Evolutionary conservation across 352 stramenopile species (phyloP).

Genomic region (Phytophthora constricta): DNA sequence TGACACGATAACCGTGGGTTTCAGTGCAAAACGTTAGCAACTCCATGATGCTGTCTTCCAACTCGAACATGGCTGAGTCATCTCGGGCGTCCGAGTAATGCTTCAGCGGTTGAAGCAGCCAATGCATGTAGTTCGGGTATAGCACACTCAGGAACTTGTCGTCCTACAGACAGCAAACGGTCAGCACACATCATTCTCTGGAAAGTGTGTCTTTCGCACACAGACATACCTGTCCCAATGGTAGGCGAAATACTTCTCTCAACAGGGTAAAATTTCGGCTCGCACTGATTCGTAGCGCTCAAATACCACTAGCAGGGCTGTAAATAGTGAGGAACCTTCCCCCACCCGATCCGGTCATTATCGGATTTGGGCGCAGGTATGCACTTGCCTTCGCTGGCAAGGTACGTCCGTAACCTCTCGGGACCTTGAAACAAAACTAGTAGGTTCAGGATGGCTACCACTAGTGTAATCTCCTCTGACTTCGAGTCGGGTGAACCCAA

Average conservation of each 20-base stretch:
- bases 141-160: constrained; percentile 89
- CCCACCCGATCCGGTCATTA: constrained; percentile 74
- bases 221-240: constrained; percentile 60
- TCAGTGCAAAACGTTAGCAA: constrained; percentile 88
- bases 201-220: too few relatives aligned
- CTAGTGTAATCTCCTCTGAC: constrained; percentile 51
- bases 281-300: constrained; percentile 68
- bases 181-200: too few relatives aligned
- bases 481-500: constrained; percentile 57
- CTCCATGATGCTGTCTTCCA: constrained; percentile 87
- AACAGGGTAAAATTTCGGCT: constrained; percentile 74
- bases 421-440: constrained; percentile 77
- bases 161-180: constrained; percentile 47
- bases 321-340: constrained; percentile 74
- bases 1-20: constrained; percentile 85
- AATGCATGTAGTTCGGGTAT: constrained; percentile 90
- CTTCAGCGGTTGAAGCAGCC: constrained; percentile 84
- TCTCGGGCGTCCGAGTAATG: constrained; percentile 47
- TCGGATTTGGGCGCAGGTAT: constrained; percentile 62
- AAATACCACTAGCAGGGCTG: constrained; percentile 70
- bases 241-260: constrained; percentile 77
- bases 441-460: constrained; percentile 74
- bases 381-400: constrained; percentile 77
- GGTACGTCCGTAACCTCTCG: constrained; percentile 66
- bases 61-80: constrained; percentile 65